Evolutionary conservation across 2,329 filamentous ascomycete genomes (phyloP), one percentile per base, ranked within the genome.

Genomic region (Aspergillus sclerotialis): DNA sequence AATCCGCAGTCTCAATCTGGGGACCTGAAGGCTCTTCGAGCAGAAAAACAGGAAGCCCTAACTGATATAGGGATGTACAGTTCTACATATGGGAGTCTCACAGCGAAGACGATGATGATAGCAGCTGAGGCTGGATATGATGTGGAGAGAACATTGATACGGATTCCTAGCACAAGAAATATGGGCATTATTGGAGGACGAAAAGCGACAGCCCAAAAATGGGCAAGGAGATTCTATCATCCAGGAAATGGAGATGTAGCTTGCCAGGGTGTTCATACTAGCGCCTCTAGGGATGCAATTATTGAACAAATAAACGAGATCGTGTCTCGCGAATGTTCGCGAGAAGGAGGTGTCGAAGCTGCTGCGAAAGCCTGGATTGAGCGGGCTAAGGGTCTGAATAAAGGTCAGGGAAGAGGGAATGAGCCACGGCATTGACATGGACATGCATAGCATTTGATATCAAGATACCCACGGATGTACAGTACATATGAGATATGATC

Each of bases 101-200:
- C 90, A 13, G 76, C 76, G 31, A 95, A 90, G 74, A 78, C 88
- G 0, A 69, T 76, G 13, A 66, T 69, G 17, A 72, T 98, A 27
- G 80, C 84, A 0, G 65, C 68, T 19, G 80, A 84, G 37, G 77
- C 87, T 43, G 84, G 84, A 2, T 94, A 81, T 70, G 63, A 70
- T 4, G 73, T 85, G 1, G 87, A 96, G 61, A 84, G 75, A 43
- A 90, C 94, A 50, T 80, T 92, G 69, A 61, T 98, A 49, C 73
- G 90, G 29, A 96, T 98, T 42, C 92, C 92, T 1, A 93, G 85
- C 58, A 95, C 90, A 25, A 72, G 92, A 42, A 96, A 96, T 59
- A 78, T 81, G 12, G 86, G 81, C 1, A 67, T 98, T 18, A 56
- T 96, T 26, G 89, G 89, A 4, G 73, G 85, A 19, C 61, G 53